Evolutionary conservation across 2,329 filamentous ascomycete species (phyloP).

Genomic region (Colletotrichum melonis): DNA sequence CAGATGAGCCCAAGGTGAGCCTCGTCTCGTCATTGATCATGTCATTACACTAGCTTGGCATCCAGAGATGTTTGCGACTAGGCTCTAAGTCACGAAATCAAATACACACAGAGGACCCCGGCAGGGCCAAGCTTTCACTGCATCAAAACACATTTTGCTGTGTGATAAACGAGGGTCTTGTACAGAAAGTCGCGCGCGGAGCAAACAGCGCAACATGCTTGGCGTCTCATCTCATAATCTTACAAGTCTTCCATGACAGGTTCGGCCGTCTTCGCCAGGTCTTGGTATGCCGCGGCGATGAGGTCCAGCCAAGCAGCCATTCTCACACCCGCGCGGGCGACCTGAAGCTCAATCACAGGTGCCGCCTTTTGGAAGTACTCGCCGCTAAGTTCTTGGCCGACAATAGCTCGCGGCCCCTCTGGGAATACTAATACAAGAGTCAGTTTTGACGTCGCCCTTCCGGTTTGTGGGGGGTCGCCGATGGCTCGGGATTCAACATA

Average conservation of each 20-base stretch:
- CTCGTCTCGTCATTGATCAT: background rate
- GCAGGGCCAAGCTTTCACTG: constrained; percentile 19
- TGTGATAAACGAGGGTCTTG: constrained; percentile 25
- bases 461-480: background rate
- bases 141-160: constrained; percentile 28
- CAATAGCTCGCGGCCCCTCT: constrained; percentile 67
- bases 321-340: constrained; percentile 76
- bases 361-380: constrained; percentile 73
- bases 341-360: constrained; percentile 72
- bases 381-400: constrained; percentile 69
- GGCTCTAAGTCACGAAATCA: background rate
- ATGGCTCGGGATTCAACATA: constrained; percentile 47
- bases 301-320: constrained; percentile 75
- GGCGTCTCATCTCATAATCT: constrained; percentile 32
- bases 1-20: background rate
- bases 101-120: background rate
- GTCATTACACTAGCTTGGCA: background rate
- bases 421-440: constrained; percentile 63
- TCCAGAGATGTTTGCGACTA: background rate
- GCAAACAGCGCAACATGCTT: constrained; percentile 19
- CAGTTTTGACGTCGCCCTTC: background rate
- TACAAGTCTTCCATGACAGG: constrained; percentile 24
- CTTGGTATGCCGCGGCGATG: constrained; percentile 57
- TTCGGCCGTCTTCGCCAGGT: constrained; percentile 28
- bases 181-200: constrained; percentile 11